Conservation (phyloP, 805 yeast genomes). For the Candida maesae region DNA sequence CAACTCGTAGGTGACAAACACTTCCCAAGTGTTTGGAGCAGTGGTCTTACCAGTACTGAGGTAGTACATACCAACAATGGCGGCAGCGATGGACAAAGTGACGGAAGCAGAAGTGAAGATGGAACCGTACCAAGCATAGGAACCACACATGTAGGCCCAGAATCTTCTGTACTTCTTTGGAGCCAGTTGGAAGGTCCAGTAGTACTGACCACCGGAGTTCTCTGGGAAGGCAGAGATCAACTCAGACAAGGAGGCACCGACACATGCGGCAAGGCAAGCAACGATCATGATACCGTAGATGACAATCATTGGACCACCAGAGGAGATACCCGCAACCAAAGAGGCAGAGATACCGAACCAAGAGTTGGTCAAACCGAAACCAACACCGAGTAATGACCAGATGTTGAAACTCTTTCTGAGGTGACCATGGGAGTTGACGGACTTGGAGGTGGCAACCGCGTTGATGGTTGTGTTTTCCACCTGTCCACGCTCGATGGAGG, state of each 20-base stretch:
- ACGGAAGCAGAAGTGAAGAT: conserved; percentile 61
- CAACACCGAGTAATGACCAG: conserved; percentile 51
- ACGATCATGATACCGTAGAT: conserved; percentile 54
- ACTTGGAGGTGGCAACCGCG: conserved; percentile 5
- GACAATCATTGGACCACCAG: conserved; percentile 57
- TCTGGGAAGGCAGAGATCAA: conserved; percentile 47
- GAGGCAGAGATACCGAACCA: conserved; percentile 61
- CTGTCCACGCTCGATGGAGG: conserved; percentile 11
- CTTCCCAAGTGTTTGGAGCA: conserved; percentile 47
- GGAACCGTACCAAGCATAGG: conserved; percentile 59
- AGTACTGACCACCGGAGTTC: conserved; percentile 56
- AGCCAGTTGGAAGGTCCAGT: conserved; percentile 54
- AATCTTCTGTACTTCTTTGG: conserved; percentile 37
- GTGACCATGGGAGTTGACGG: conserved; percentile 12
- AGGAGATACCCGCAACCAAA: conserved; percentile 47
- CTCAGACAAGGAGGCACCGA: conserved; percentile 52
- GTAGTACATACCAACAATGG: conserved; percentile 47
- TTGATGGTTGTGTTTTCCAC: conserved; percentile 13
- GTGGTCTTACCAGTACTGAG: conserved; percentile 33
- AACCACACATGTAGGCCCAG: conserved; percentile 53
- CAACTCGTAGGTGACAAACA: conserved; percentile 46
- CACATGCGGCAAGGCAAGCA: conserved; percentile 41
- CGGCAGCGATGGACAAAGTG: conserved; percentile 49
- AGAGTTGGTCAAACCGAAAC: conserved; percentile 57
- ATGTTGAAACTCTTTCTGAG: conserved; percentile 35